Evolutionary conservation across 1,284 basidiomycete species (phyloP).

Genomic region (Rhodotorula glutinis): DNA sequence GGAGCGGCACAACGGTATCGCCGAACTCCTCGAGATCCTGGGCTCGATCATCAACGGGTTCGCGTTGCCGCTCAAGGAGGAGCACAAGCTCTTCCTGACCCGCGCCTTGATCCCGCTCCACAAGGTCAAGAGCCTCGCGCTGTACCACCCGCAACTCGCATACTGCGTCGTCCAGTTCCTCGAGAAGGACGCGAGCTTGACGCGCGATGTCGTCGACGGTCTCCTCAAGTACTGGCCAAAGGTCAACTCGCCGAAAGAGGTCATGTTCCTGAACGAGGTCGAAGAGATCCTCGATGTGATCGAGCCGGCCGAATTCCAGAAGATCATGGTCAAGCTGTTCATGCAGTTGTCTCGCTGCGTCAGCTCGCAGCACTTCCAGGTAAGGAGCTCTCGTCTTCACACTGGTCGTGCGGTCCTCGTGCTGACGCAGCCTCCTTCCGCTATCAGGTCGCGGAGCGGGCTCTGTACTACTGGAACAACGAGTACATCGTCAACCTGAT

Average conservation of each 20-base stretch:
- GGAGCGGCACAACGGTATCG: conserved; percentile 98
- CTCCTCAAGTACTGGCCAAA: conserved; percentile 98
- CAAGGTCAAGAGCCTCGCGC: conserved; percentile 93
- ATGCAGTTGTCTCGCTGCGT: conserved; percentile 94
- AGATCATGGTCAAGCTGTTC: conserved; percentile 92
- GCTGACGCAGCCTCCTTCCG: too few relatives aligned
- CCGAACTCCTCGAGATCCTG: conserved; percentile 95
- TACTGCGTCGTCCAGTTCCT: conserved; percentile 99
- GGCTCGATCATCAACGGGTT: conserved; percentile 99
- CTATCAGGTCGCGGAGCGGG: conserved; percentile 86
- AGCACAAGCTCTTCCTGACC: conserved; percentile 97
- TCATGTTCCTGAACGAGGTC: conserved; percentile 99
- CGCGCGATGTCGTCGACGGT: conserved; percentile 93
- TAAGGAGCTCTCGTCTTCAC: conserved; percentile 38
- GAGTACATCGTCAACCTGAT: conserved; percentile 99
- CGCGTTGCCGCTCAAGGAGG: conserved; percentile 94
- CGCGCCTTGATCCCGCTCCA: conserved; percentile 94
- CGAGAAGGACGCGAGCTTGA: conserved; percentile 89
- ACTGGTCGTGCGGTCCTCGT: too few relatives aligned
- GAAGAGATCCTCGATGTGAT: conserved; percentile 99
- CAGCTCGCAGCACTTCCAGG: conserved; percentile 98
- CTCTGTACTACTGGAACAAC: conserved; percentile 96
- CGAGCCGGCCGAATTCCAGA: conserved; percentile 92
- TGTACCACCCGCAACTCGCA: conserved; percentile 97
- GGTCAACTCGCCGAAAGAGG: conserved; percentile 99